Evolutionary conservation across 345 rosid species (phyloP).

Genomic region (Toxicodendron radicans): DNA sequence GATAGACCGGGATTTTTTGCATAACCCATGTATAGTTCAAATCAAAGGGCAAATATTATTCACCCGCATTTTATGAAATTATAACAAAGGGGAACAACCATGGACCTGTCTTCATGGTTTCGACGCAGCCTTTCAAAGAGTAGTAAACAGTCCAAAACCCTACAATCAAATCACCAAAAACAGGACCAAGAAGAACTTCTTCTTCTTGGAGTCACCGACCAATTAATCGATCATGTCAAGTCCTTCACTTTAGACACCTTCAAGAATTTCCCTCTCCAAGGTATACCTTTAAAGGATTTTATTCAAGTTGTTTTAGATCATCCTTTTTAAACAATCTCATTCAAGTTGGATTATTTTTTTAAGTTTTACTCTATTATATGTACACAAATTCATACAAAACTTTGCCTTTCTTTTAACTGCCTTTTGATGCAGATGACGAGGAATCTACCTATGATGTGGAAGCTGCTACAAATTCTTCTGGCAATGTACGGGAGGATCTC

Average conservation of each 20-base stretch:
- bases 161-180: slow-evolving; percentile 15
- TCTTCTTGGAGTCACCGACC: slow-evolving; percentile 58
- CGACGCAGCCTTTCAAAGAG: slow-evolving; percentile 46
- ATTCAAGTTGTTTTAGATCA: too few species aligned
- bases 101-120: slow-evolving; percentile 64
- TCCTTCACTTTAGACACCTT: slow-evolving; percentile 72
- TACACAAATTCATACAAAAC: too few species aligned
- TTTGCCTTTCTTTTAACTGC: too few species aligned
- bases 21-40: too few species aligned
- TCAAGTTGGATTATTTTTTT: neutral
- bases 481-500: slow-evolving; percentile 55
- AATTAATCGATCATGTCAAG: slow-evolving; percentile 57
- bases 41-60: too few species aligned
- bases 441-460: slow-evolving; percentile 30
- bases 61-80: too few species aligned
- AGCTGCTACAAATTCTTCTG: slow-evolving; percentile 33
- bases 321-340: too few species aligned
- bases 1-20: too few species aligned
- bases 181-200: slow-evolving; percentile 37
- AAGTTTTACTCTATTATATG: neutral
- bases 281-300: slow-evolving; percentile 23
- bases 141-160: slow-evolving; percentile 20
- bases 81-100: slow-evolving; percentile 1
- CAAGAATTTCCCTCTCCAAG: slow-evolving; percentile 64
- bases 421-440: slow-evolving; percentile 44